Percentiles rank a stretch among this genome's conserved stretches.
Evolutionary conservation across 2,329 filamentous ascomycete species (phyloP).

Genomic region (Colletotrichum orchidophilum): DNA sequence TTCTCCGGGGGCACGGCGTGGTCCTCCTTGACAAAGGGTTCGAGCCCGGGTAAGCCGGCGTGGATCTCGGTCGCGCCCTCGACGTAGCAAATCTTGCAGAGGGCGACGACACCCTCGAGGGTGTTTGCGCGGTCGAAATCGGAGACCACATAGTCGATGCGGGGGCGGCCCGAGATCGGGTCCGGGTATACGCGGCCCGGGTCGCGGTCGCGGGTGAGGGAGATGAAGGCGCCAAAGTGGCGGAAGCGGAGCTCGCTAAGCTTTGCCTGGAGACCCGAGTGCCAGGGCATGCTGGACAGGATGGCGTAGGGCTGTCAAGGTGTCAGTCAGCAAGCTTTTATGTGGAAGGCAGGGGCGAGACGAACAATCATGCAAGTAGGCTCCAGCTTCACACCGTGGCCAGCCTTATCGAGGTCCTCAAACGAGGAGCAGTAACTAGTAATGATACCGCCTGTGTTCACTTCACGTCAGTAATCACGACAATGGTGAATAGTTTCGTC

Average conservation of each 20-base stretch:
- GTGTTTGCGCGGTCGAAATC: conserved; percentile 77
- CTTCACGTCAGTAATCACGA: conserved; percentile 9
- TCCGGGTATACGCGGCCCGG: conserved; percentile 79
- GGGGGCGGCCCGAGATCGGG: conserved; percentile 68
- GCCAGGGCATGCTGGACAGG: conserved; percentile 73
- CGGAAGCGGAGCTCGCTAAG: conserved; percentile 73
- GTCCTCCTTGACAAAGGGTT: conserved; percentile 64
- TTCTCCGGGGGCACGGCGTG: conserved; percentile 34
- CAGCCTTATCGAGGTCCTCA: conserved; percentile 81
- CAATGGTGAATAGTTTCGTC: not conserved
- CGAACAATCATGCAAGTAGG: conserved; percentile 73
- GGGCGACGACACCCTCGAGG: conserved; percentile 75
- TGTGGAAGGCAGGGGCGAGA: not conserved
- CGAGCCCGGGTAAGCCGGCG: conserved; percentile 67
- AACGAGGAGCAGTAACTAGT: conserved; percentile 81
- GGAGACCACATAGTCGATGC: conserved; percentile 77
- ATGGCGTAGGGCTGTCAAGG: conserved; percentile 67
- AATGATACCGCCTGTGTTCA: conserved; percentile 74
- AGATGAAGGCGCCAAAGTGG: conserved; percentile 77
- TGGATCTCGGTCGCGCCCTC: conserved; percentile 85
- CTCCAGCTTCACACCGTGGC: conserved; percentile 87
- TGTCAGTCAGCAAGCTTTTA: conserved; percentile 10
- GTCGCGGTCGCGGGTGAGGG: conserved; percentile 79
- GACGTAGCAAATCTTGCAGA: conserved; percentile 81
- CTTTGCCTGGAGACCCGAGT: conserved; percentile 76